Percentiles rank a stretch among this genome's conserved stretches.
These are phyloP conservation scores for Colletotrichum trifolii DNA, from an alignment of 2,329 filamentous ascomycete species.

Conservation along the genomic window DNA sequence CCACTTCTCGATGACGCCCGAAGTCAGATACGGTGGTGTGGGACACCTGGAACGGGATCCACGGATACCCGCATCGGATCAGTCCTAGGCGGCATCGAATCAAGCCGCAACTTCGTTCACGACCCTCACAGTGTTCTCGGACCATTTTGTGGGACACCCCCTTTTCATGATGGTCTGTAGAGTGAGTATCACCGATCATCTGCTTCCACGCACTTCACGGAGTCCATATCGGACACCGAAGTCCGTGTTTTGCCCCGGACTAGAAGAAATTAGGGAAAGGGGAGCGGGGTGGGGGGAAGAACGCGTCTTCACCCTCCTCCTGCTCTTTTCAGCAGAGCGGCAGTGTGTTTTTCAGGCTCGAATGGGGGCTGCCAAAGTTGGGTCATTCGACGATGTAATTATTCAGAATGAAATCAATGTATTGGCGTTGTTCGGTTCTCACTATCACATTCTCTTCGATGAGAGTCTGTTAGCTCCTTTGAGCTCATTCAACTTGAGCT, in stretches of 20 bases:
- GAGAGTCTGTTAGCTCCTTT: neutral
- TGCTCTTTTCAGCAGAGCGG: neutral
- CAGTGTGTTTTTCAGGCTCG: neutral
- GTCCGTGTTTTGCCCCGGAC: neutral
- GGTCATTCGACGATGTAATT: neutral
- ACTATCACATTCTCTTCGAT: neutral
- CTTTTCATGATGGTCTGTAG: neutral
- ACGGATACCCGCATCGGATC: conserved; percentile 9
- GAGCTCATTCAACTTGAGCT: neutral
- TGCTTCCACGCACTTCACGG: neutral
- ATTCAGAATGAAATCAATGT: neutral
- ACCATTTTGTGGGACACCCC: conserved; percentile 22
- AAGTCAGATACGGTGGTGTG: neutral
- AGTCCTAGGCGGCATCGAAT: conserved; percentile 6
- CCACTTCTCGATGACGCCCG: too few species aligned
- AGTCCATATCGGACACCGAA: conserved; percentile 2
- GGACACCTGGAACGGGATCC: neutral
- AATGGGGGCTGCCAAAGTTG: neutral
- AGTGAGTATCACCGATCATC: neutral
- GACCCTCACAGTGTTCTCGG: conserved; percentile 24
- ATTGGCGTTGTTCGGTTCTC: neutral
- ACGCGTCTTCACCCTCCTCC: neutral
- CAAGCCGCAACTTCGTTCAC: neutral
- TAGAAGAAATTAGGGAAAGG: too few species aligned
- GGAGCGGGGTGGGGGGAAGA: too few species aligned